phyloP scores from a whole-genome alignment of 2,329 filamentous ascomycete species.

The Exophiala phaeomuriformis region DNA sequence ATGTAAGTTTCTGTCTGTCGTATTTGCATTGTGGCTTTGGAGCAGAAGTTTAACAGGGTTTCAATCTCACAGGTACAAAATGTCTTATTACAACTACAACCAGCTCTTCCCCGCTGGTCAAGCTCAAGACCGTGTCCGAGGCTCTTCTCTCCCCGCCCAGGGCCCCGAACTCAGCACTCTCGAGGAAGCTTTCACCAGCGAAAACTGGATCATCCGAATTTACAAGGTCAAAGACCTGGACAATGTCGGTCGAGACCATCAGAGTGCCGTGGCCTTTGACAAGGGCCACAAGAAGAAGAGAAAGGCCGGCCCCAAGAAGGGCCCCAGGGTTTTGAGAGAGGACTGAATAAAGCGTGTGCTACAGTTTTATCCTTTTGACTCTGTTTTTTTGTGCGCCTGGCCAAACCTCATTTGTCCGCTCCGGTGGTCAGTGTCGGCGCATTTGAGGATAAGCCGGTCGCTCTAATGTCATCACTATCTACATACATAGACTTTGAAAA shows the following conservation, averaged over 20 bases:
- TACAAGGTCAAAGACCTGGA: slow-evolving; percentile 99
- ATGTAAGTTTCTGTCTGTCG: slow-evolving; percentile 58
- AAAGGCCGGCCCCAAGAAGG: slow-evolving; percentile 37
- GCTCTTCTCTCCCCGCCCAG: slow-evolving; percentile 68
- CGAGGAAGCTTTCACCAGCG: slow-evolving; percentile 95
- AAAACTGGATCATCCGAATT: slow-evolving; percentile 99
- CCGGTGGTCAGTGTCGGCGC: too few species aligned
- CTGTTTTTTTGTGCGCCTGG: neutral
- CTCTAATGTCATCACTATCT: neutral
- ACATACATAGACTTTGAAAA: neutral
- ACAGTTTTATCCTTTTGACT: neutral
- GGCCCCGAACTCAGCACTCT: slow-evolving; percentile 79
- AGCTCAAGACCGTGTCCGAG: slow-evolving; percentile 82
- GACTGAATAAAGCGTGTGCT: slow-evolving; percentile 29
- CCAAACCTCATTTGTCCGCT: neutral
- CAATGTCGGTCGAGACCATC: slow-evolving; percentile 86
- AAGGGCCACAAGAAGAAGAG: slow-evolving; percentile 49
- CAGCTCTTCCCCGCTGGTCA: slow-evolving; percentile 85
- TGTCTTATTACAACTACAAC: slow-evolving; percentile 99
- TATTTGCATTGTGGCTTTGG: too few species aligned
- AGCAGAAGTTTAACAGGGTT: neutral
- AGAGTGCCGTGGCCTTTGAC: slow-evolving; percentile 50
- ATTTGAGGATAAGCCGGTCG: neutral
- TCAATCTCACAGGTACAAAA: slow-evolving; percentile 74
- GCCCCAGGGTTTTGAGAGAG: slow-evolving; percentile 39